Evolutionary conservation across 2,329 filamentous ascomycete genomes (phyloP).

Genomic region (Diaporthe eres): DNA sequence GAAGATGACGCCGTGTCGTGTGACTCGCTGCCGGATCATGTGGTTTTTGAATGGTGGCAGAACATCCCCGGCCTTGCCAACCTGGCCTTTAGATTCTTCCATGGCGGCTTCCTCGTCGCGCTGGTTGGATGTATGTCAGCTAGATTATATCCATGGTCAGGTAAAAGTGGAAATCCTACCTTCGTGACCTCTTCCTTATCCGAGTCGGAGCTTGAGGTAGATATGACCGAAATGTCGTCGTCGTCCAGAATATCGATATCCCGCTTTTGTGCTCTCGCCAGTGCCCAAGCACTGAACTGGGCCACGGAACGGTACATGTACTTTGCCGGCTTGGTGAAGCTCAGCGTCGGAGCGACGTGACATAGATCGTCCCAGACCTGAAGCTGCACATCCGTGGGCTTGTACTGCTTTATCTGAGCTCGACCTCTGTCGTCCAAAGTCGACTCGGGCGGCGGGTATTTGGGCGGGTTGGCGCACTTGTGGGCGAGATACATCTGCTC

Average conservation of each 20-base stretch:
- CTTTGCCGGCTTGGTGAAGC: constrained; percentile 95
- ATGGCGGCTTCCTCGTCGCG: constrained; percentile 44
- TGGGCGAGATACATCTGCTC: constrained; percentile 97
- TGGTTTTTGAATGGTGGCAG: constrained; percentile 84
- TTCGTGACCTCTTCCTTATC: constrained; percentile 46
- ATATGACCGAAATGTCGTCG: constrained; percentile 82
- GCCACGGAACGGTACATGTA: constrained; percentile 94
- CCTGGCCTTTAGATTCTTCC: constrained; percentile 51
- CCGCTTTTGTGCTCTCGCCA: constrained; percentile 84
- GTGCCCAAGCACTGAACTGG: constrained; percentile 93
- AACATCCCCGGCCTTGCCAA: constrained; percentile 90
- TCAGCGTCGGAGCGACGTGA: constrained; percentile 92
- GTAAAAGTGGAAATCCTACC: constrained; percentile 13
- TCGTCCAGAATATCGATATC: constrained; percentile 87
- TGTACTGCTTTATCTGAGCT: constrained; percentile 74
- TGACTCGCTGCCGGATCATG: constrained; percentile 93
- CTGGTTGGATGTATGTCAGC: background rate
- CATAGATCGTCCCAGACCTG: constrained; percentile 98
- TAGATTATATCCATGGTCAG: background rate
- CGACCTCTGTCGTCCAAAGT: constrained; percentile 75
- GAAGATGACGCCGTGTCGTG: constrained; percentile 81
- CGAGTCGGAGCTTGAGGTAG: constrained; percentile 64
- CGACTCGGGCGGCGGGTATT: constrained; percentile 78
- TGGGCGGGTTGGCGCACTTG: constrained; percentile 87
- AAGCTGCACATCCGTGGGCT: constrained; percentile 90